Evolutionary conservation across 768 basidiomycete species (phyloP), one percentile per base, ranked within the genome.

Genomic region (Lactarius vividus): DNA sequence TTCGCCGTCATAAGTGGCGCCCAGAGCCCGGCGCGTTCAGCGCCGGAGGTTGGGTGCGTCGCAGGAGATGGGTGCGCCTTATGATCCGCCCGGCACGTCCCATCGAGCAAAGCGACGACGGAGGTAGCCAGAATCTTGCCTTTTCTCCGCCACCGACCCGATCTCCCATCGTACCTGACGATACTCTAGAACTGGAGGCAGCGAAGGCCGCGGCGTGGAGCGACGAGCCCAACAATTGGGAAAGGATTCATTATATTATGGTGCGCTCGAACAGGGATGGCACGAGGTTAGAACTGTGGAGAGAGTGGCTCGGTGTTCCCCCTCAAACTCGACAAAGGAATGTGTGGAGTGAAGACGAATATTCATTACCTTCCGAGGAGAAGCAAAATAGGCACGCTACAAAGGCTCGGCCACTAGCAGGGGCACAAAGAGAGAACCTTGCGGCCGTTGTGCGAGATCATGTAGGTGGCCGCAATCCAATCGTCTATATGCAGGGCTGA

Each of bases 61-160:
- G 92, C 55, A 81, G 92, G 56, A 80, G 88, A n/a, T 94, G 92
- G 92, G 78, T 94, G 39, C 82, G 92, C 57, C 79, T 94, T 31
- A 94, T 94, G 92, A 84, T 91, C 80, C 82, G 88, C 16, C 88
- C 89, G 4, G 83, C 80, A 33, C 31, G 35, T 29, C 49, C 55
- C n/a, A 13, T 39, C 42, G 63, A 69, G 20, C 62, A 29, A 52
- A 26, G n/a, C 26, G 44, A 44, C 15, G 33, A 33, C 3, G 61
- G 29, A 0, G 53, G 44, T 33, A 23, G n/a, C 37, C 65, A 9
- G 29, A 42, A 20, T 20, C 54, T 35, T 13, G n/a, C 6, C 13
- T 37, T 28, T 42, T 33, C 42, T 5, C 33, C 52, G 31, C 37
- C 55, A 49, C 20, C 37, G 20, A n/a, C 37, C 26, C 46, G 54